phyloP scores from a whole-genome alignment of 257 asterid genomes.

The Thymus mandschuricus region DNA sequence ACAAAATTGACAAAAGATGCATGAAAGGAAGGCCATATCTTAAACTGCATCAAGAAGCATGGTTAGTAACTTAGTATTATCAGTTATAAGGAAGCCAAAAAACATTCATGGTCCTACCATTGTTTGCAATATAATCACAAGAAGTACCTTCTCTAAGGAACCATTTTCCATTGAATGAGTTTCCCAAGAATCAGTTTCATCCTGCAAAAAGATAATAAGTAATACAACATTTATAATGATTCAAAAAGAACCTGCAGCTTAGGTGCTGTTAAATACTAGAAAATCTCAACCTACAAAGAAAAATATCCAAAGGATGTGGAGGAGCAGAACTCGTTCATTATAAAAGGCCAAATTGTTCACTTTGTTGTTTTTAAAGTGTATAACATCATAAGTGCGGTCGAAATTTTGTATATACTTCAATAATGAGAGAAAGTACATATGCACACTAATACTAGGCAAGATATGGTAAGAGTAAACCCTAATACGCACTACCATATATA shows the following conservation, averaged over 20 bases:
- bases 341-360: slow-evolving; percentile 19
- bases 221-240: slow-evolving; percentile 5
- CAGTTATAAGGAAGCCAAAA: slow-evolving; percentile 25
- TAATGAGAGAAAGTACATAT: no score
- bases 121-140: slow-evolving; percentile 25
- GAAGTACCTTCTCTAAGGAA: slow-evolving; percentile 60
- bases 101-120: slow-evolving; percentile 11
- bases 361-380: background rate
- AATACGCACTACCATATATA: no score
- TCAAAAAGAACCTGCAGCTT: slow-evolving; percentile 13
- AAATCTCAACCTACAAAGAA: slow-evolving; percentile 9
- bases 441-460: no score
- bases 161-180: slow-evolving; percentile 49
- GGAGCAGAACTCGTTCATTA: background rate
- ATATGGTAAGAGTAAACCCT: no score
- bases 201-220: slow-evolving; percentile 56
- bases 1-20: slow-evolving; percentile 15
- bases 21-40: slow-evolving; percentile 10
- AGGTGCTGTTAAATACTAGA: slow-evolving; percentile 19
- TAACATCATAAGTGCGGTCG: no score
- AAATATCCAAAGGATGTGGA: background rate
- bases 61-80: background rate
- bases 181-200: slow-evolving; percentile 88
- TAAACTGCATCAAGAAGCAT: slow-evolving; percentile 11
- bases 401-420: no score